Conservation (phyloP, 331 rosid genomes). For the Acacia concinna region DNA sequence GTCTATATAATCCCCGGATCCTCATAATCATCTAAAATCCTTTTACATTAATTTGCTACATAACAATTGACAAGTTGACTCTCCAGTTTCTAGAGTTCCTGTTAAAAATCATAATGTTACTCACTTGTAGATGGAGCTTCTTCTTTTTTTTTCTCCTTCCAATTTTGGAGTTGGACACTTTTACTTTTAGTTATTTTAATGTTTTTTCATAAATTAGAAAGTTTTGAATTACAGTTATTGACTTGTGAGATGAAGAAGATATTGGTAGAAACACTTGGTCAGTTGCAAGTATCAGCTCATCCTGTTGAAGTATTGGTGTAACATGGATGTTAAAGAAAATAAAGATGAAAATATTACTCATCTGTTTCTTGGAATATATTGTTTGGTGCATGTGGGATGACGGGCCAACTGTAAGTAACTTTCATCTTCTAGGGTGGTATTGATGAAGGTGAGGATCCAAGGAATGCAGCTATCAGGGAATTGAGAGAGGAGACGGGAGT, state of each 20-base stretch:
- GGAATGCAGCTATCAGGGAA: slow-evolving; percentile 75
- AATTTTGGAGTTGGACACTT: not conserved
- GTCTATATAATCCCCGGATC: not conserved
- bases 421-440: slow-evolving; percentile 64
- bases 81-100: not conserved
- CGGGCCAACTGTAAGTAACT: not conserved
- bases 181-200: not conserved
- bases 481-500: slow-evolving; percentile 89
- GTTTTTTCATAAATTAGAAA: not conserved
- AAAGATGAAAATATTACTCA: not conserved
- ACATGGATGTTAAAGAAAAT: not conserved
- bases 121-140: not conserved
- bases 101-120: not conserved
- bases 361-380: slow-evolving; percentile 21
- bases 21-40: not conserved
- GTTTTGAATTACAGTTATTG: not conserved
- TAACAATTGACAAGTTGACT: too few species aligned
- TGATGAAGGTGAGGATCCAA: slow-evolving; percentile 87
- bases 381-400: slow-evolving; percentile 14
- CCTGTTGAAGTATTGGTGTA: not conserved
- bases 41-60: not conserved
- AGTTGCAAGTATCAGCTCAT: not conserved
- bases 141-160: not conserved
- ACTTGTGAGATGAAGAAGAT: not conserved
- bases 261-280: not conserved